These are phyloP conservation scores for Acacia concinna DNA, from an alignment of 331 rosid species.

Conservation along the genomic window DNA sequence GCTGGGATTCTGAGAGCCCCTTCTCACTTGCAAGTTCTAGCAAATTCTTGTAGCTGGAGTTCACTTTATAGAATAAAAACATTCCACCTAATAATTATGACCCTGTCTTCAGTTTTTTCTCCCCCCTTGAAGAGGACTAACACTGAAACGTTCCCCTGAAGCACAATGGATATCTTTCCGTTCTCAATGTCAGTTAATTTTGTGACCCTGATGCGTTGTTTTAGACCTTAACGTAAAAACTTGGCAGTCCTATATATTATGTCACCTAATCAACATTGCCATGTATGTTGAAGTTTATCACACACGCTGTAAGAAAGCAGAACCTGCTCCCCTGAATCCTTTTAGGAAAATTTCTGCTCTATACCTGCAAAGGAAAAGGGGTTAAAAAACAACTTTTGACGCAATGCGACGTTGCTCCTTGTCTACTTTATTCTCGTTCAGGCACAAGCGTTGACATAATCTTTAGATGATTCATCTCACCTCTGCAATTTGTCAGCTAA, in stretches of 20 bases:
- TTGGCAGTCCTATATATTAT: not conserved
- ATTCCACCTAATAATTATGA: not conserved
- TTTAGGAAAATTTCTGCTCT: not conserved
- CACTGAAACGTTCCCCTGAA: not conserved
- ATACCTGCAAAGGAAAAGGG: not conserved
- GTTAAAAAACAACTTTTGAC: not conserved
- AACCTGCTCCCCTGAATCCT: not conserved
- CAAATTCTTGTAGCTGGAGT: constrained; percentile 13
- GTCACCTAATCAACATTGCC: not conserved
- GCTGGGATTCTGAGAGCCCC: constrained; percentile 39
- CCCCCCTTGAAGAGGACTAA: not conserved
- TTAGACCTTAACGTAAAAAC: not conserved
- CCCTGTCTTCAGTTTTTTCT: not conserved
- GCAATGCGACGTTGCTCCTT: not conserved
- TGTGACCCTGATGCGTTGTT: not conserved
- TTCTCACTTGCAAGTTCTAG: constrained; percentile 25
- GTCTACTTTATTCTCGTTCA: not conserved
- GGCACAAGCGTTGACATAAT: not conserved
- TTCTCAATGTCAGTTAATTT: not conserved
- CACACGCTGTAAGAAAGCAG: not conserved
- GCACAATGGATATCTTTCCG: not conserved
- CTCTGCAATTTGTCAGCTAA: not conserved
- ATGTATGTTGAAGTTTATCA: not conserved
- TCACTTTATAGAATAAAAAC: constrained; percentile 2
- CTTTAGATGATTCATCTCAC: not conserved